Base-by-base conservation (phyloP, 495 filamentous ascomycete genomes). In the Lepraria neglecta region DNA sequence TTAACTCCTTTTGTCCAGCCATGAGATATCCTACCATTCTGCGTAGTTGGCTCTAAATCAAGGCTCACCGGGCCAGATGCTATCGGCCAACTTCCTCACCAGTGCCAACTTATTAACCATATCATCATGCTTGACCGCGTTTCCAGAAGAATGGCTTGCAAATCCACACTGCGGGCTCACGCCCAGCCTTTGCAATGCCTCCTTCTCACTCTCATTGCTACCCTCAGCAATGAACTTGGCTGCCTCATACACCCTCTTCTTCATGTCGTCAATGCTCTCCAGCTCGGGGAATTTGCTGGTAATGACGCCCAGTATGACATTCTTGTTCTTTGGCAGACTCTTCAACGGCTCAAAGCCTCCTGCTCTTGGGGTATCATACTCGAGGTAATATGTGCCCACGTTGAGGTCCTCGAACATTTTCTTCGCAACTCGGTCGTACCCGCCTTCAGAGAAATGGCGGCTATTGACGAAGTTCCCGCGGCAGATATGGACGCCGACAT, bases 91-190 rank as follows among this genome's bases (percentile, higher is more conserved):
- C 65, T 85, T 77, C 51, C 86, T 78, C 31, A 90, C 84, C 38
- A 90, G 69, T 55, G 77, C 75, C 61, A 90, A 69, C 75, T 90
- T 90, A 65, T 78, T 80, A 66, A 86, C 82, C 85, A 89, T 84
- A 45, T 87, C 86, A 10, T 87, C 77, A 61, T 79, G 72, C 47
- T 77, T 79, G 40, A 90, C 75, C 14, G 80, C 79, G 62, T 90
- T 89, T 0, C 86, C 87, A 64, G 76, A 83, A 62, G 81, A 79
- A 68, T 89, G 86, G 21, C 83, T 87, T 48, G 85, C 87, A 71
- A 91, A 91, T 11, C 89, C 89, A 72, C 88, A 92, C 76, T 92
- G 88, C 0, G 88, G 88, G 71, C 84, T 88, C 47, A 91, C 80
- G 64, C 79, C 80, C 44, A 90, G 74, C 64, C 86, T 82, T 70